phyloP scores from a whole-genome alignment of 192 early-diverging fungal species.

The Coemansia sp. region DNA sequence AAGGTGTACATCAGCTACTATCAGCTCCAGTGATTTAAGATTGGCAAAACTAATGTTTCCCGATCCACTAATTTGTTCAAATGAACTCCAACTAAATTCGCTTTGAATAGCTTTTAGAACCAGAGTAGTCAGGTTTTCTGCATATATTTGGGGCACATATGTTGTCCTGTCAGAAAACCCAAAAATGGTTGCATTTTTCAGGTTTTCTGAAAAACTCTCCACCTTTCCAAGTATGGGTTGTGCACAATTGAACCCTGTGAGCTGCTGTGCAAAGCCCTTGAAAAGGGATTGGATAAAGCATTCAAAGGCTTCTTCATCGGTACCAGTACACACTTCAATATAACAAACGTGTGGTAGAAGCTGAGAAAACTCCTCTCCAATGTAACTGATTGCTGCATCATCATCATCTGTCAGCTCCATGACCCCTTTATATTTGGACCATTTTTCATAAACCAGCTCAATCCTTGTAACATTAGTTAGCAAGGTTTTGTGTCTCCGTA shows the following conservation, averaged over 20 bases:
- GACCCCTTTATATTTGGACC: not conserved
- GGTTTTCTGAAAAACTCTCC: constrained; percentile 2
- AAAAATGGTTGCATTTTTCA: not conserved
- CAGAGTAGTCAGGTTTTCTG: no score
- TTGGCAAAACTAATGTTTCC: not conserved
- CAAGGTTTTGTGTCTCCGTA: not conserved
- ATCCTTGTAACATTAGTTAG: not conserved
- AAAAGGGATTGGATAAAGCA: not conserved
- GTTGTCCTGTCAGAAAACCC: no score
- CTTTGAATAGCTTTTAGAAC: no score
- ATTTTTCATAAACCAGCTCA: not conserved
- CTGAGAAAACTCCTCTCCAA: not conserved
- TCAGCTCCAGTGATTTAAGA: not conserved
- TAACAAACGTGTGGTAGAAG: not conserved
- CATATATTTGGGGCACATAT: not conserved
- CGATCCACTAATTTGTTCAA: not conserved
- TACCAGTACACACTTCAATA: not conserved
- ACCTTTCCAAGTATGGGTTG: no score
- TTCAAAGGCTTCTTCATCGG: no score
- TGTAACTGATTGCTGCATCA: not conserved
- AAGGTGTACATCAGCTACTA: not conserved
- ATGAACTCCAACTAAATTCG: not conserved
- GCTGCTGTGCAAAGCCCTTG: not conserved
- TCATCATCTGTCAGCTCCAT: not conserved
- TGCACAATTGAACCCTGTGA: no score